Evolutionary conservation across 2,329 filamentous ascomycete species (phyloP).

Genomic region (Didymella lethalis): DNA sequence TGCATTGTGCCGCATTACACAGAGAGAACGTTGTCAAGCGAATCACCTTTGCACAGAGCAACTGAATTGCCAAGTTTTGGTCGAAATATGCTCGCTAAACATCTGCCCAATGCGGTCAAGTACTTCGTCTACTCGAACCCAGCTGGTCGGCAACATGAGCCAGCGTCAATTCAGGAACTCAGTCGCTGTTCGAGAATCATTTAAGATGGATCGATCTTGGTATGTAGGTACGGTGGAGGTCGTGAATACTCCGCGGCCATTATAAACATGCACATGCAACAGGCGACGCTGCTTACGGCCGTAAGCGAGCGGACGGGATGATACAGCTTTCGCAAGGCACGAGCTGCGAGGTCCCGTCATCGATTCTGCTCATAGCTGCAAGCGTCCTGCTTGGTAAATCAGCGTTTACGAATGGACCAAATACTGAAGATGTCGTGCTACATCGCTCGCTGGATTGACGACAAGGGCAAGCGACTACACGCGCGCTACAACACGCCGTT

Average conservation of each 20-base stretch:
- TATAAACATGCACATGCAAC: neutral
- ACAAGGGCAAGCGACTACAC: slow-evolving; percentile 29
- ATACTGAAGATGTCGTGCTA: neutral
- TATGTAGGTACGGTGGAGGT: neutral
- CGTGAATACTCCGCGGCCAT: neutral
- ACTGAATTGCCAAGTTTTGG: neutral
- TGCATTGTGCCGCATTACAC: slow-evolving; percentile 5
- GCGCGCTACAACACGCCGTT: slow-evolving; percentile 19
- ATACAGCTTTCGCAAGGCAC: neutral
- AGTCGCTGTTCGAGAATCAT: neutral
- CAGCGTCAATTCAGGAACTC: neutral
- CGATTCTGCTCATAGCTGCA: neutral
- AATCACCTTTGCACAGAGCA: neutral
- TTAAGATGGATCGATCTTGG: neutral
- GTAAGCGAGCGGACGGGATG: neutral
- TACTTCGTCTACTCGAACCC: slow-evolving; percentile 7
- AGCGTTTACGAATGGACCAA: neutral
- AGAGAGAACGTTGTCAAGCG: neutral
- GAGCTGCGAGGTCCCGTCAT: neutral
- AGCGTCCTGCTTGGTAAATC: neutral
- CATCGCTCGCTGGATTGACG: neutral
- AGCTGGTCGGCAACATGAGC: neutral
- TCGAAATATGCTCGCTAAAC: slow-evolving; percentile 21
- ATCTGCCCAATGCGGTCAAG: slow-evolving; percentile 24
- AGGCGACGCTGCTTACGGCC: slow-evolving; percentile 6